Evolutionary conservation across 108 stramenopile genomes (phyloP).

Genomic region (Craspedostauros australis): DNA sequence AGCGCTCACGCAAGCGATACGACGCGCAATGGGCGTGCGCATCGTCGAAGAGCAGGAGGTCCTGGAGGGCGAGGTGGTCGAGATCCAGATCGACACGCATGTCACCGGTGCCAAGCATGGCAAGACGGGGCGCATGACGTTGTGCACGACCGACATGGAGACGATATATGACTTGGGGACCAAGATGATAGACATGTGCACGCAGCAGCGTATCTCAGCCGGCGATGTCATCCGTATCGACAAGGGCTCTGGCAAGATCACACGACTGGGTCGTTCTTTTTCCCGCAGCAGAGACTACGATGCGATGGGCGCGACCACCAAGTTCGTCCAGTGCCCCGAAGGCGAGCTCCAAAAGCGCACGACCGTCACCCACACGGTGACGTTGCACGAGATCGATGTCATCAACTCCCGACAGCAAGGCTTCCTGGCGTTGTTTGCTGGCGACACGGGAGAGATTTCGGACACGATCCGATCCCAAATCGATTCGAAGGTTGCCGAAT

Average conservation of each 20-base stretch:
- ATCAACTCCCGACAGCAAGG: conserved; percentile 98
- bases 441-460: conserved; percentile 98
- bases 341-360: conserved; percentile 98
- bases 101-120: conserved; percentile 49
- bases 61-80: conserved; percentile 99
- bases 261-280: conserved; percentile 93
- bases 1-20: conserved; percentile 98
- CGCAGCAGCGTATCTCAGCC: conserved; percentile 94
- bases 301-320: conserved; percentile 96
- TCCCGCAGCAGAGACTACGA: conserved; percentile 95
- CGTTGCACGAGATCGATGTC: conserved; percentile 99
- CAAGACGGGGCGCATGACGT: conserved; percentile 92
- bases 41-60: conserved; percentile 99
- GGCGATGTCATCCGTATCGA: conserved; percentile 99
- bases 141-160: conserved; percentile 99
- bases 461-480: conserved; percentile 95
- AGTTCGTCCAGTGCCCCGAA: conserved; percentile 98
- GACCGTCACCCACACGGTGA: conserved; percentile 93
- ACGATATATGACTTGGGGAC: conserved; percentile 98
- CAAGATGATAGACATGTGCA: conserved; percentile 99
- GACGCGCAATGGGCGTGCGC: conserved; percentile 85
- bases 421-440: conserved; percentile 97
- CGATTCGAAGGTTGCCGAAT: conserved; percentile 95
- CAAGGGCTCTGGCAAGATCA: conserved; percentile 95
- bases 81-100: conserved; percentile 88